Conservation (phyloP, 23 red algal species). For the Gracilaria domingensis region DNA sequence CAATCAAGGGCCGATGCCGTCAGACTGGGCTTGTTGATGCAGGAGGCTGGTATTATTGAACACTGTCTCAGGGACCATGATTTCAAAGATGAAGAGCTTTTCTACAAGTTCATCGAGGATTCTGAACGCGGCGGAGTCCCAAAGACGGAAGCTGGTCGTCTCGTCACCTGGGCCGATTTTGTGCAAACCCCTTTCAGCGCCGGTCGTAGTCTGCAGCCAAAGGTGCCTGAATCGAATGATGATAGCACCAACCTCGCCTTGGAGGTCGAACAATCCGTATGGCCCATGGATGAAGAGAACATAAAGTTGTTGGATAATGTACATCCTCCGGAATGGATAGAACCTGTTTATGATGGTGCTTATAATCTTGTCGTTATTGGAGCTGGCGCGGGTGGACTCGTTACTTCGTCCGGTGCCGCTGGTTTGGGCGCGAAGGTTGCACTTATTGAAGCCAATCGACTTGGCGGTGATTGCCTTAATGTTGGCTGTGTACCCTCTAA, state of each 20-base stretch:
- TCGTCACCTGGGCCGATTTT: slow-evolving; percentile 72
- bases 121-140: slow-evolving; percentile 50
- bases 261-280: slow-evolving; percentile 31
- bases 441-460: slow-evolving; percentile 77
- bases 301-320: slow-evolving; percentile 73
- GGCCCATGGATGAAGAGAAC: slow-evolving; percentile 76
- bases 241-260: slow-evolving; percentile 41
- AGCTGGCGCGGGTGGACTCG: slow-evolving; percentile 77
- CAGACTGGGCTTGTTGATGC: slow-evolving; percentile 68
- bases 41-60: slow-evolving; percentile 67
- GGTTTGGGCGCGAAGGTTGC: slow-evolving; percentile 89
- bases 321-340: slow-evolving; percentile 78
- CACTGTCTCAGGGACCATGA: slow-evolving; percentile 78
- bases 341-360: slow-evolving; percentile 44
- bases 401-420: slow-evolving; percentile 66
- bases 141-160: slow-evolving; percentile 32
- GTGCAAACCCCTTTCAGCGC: slow-evolving; percentile 14
- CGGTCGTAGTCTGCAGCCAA: slow-evolving; percentile 29
- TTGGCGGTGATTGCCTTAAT: slow-evolving; percentile 97
- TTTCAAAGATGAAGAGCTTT: slow-evolving; percentile 71
- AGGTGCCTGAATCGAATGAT: slow-evolving; percentile 32
- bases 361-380: slow-evolving; percentile 72
- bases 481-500: slow-evolving; percentile 97
- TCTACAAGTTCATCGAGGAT: slow-evolving; percentile 74
- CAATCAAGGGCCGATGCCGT: slow-evolving; percentile 53